phyloP scores from a whole-genome alignment of 2,329 filamentous ascomycete genomes.

The Verticillium albo-atrum region DNA sequence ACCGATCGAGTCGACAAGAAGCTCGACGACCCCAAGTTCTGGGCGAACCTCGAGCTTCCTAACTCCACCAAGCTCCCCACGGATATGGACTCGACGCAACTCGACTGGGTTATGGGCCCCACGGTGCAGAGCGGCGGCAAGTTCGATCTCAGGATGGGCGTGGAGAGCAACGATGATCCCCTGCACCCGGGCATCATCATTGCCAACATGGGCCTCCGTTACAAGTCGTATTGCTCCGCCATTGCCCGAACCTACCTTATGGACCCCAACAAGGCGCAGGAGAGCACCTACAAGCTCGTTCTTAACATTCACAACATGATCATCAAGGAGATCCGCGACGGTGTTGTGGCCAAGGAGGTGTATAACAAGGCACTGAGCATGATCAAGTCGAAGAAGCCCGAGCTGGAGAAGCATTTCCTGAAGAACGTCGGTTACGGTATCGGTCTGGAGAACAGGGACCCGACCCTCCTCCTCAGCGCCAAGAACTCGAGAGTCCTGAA shows the following conservation, averaged over 20 bases:
- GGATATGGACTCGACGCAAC: conserved; percentile 81
- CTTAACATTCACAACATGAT: conserved; percentile 82
- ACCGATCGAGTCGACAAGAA: conserved; percentile 87
- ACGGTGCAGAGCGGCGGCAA: conserved; percentile 93
- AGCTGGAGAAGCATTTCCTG: conserved; percentile 89
- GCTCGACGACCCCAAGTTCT: conserved; percentile 91
- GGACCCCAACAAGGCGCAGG: conserved; percentile 93
- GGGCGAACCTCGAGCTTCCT: conserved; percentile 70
- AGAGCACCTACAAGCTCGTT: conserved; percentile 88
- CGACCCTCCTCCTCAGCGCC: conserved; percentile 75
- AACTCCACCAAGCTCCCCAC: conserved; percentile 72
- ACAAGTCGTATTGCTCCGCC: conserved; percentile 91
- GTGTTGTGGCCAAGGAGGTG: conserved; percentile 80
- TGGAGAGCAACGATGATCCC: conserved; percentile 73
- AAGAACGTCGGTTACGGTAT: conserved; percentile 91
- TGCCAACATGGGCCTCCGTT: conserved; percentile 84
- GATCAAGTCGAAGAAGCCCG: conserved; percentile 86
- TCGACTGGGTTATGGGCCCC: conserved; percentile 92
- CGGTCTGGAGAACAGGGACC: conserved; percentile 85
- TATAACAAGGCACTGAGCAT: conserved; percentile 81
- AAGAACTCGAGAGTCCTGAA: conserved; percentile 82
- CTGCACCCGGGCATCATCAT: conserved; percentile 93
- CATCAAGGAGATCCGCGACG: conserved; percentile 85
- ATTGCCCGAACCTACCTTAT: conserved; percentile 94
- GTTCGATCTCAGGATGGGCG: conserved; percentile 81